Percentiles rank a stretch among this genome's conserved stretches.
Conservation (phyloP, 2,329 filamentous ascomycete genomes). For the Colletotrichum liaoningense region DNA sequence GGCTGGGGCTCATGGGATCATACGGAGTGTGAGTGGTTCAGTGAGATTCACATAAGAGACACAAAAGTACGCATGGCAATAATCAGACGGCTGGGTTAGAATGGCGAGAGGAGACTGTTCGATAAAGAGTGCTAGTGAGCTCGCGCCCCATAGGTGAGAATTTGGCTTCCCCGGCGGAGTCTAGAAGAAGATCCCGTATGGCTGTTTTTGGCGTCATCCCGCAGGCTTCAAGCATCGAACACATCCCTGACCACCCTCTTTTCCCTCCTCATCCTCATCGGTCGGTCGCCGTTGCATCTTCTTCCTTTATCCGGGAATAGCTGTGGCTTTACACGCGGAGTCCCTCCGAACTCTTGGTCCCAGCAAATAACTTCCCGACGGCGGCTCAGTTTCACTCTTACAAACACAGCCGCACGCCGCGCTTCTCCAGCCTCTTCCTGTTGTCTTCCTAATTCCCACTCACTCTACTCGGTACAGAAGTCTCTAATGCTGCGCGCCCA, state of each 20-base stretch:
- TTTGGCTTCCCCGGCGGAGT: not conserved
- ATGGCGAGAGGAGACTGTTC: not conserved
- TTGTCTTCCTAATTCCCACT: not conserved
- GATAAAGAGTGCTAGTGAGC: not conserved
- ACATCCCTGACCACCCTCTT: constrained; percentile 7
- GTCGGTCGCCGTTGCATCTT: not conserved
- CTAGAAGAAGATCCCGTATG: not conserved
- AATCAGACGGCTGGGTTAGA: not conserved
- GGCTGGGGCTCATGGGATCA: not conserved
- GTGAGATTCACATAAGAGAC: not conserved
- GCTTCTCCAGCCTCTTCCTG: not conserved
- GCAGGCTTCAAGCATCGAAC: not conserved
- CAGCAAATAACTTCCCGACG: constrained; percentile 26
- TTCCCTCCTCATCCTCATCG: not conserved
- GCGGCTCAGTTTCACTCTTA: constrained; percentile 15
- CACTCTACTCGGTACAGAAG: not conserved
- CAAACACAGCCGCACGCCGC: constrained; percentile 21
- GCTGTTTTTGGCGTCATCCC: constrained; percentile 21
- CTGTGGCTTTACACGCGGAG: not conserved
- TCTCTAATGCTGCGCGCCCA: not conserved
- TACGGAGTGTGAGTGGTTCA: not conserved
- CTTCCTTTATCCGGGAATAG: not conserved
- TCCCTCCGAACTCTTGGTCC: constrained; percentile 24
- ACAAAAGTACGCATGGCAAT: not conserved
- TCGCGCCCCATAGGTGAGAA: not conserved